Evolutionary conservation across 2,329 filamentous ascomycete species (phyloP), one percentile per base, ranked within the genome.

Genomic region (Alternaria gaisen): DNA sequence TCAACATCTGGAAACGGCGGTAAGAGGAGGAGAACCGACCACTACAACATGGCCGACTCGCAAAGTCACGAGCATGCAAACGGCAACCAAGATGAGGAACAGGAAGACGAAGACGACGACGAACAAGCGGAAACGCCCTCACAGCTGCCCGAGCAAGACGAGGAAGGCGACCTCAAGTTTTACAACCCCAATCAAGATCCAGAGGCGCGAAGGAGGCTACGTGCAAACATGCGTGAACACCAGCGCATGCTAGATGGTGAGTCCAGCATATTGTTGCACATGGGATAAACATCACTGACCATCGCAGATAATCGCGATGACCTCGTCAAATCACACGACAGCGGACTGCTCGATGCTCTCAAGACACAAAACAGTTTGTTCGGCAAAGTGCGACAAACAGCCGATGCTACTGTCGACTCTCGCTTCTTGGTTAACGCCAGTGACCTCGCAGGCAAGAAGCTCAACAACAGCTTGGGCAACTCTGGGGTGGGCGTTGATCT

Each of bases 321-420:
- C 69, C 91, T 88, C 61, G 79, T 96, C 24, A 85, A 88, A 66
- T 42, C 58, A 5, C 83, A 85, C 1, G 86, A 87, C 38, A 91
- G 90, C 9, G 82, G 84, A 24, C 88, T 88, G 2, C 82, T 97
- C 59, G 83, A 90, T 10, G 88, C 88, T 1, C 82, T 98, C 24
- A 77, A 86, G 24, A 85, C 86, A 65, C 89, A 91, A 16, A 89
- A 95, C 68, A 78, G 83, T 36, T 80, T 90, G 14, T 89, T 90
- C 63, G 83, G 84, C 57, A 84, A 88, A 67, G 90, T 97, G 61
- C 92, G 91, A 71, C 94, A 97, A 81, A 97, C 95, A 0, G 88
- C 90, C 2, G 95, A 98, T 76, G 95, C 95, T 1, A 92, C 91
- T 1, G 90, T 97, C 62, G 95, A 99, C 76, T 93, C 94, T 0